Evolutionary conservation across 352 stramenopile genomes (phyloP).

Genomic region (Globisporangium canariense): DNA sequence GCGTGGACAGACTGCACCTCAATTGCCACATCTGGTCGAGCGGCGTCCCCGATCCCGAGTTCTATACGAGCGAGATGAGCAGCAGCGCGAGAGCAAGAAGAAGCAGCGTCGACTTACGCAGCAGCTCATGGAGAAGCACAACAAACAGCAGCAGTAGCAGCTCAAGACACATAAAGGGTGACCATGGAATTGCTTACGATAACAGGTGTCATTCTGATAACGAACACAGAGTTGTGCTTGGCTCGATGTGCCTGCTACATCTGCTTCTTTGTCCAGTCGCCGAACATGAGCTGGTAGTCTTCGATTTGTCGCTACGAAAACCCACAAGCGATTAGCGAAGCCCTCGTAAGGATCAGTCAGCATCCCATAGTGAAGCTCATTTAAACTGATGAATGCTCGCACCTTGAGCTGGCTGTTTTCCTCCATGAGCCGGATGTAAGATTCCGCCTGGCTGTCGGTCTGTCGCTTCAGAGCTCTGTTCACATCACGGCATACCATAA

Average conservation of each 20-base stretch:
- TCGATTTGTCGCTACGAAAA: slow-evolving; percentile 52
- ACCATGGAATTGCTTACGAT: neutral
- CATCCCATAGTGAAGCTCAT: neutral
- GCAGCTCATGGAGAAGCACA: slow-evolving; percentile 13
- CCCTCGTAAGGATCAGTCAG: neutral
- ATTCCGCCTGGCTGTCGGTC: slow-evolving; percentile 61
- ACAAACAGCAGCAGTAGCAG: slow-evolving; percentile 7
- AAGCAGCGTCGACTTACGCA: slow-evolving; percentile 29
- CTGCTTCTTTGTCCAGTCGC: slow-evolving; percentile 82
- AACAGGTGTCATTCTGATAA: slow-evolving; percentile 10
- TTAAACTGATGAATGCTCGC: slow-evolving; percentile 2
- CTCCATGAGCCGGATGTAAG: slow-evolving; percentile 71
- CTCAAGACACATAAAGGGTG: slow-evolving; percentile 1
- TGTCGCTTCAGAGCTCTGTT: slow-evolving; percentile 61
- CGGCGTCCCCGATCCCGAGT: slow-evolving; percentile 45
- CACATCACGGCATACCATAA: neutral
- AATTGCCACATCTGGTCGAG: slow-evolving; percentile 38
- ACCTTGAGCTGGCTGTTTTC: slow-evolving; percentile 77
- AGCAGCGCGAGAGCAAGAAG: slow-evolving; percentile 23
- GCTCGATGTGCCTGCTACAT: slow-evolving; percentile 28
- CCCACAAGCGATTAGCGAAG: neutral
- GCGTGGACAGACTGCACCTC: slow-evolving; percentile 39
- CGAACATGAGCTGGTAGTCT: slow-evolving; percentile 81
- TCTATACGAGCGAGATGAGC: slow-evolving; percentile 33
- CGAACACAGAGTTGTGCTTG: neutral